Conservation (phyloP, 2,329 filamentous ascomycete species). For the Penicillium sp. region DNA sequence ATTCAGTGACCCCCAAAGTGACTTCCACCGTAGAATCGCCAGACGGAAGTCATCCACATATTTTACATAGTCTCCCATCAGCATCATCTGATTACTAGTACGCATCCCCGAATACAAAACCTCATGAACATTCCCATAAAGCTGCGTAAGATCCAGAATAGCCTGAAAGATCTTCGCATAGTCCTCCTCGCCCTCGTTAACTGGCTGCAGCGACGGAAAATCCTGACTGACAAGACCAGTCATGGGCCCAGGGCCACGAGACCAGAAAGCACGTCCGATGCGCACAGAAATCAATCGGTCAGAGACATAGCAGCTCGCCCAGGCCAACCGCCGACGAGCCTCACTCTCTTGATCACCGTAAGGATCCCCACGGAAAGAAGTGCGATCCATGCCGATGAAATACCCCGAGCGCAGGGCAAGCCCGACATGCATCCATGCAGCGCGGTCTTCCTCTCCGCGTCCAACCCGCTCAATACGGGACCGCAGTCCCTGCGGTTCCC, state of each 20-base stretch:
- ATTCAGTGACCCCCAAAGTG: constrained; percentile 65
- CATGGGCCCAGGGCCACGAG: constrained; percentile 66
- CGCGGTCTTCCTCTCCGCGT: constrained; percentile 70
- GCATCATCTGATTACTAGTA: constrained; percentile 67
- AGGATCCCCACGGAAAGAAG: constrained; percentile 62
- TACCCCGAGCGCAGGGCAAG: constrained; percentile 69
- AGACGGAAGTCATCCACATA: constrained; percentile 73
- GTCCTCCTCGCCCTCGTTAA: constrained; percentile 62
- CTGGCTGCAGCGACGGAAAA: constrained; percentile 65
- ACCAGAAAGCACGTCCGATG: constrained; percentile 73
- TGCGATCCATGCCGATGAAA: constrained; percentile 68
- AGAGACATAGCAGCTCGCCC: constrained; percentile 68
- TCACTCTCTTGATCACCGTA: constrained; percentile 60
- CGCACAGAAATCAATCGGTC: constrained; percentile 69
- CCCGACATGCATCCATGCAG: constrained; percentile 76
- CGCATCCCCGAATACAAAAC: constrained; percentile 70
- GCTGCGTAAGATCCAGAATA: constrained; percentile 67
- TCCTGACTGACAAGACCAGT: constrained; percentile 65
- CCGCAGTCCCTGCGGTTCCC: constrained; percentile 67
- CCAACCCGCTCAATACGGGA: constrained; percentile 63
- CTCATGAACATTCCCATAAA: constrained; percentile 73
- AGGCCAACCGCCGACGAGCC: constrained; percentile 65
- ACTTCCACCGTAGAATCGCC: constrained; percentile 69
- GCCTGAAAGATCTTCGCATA: constrained; percentile 69
- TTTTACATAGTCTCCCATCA: constrained; percentile 71